These are phyloP conservation scores for Aureobasidium subglaciale DNA, from an alignment of 2,329 filamentous ascomycete species.

Conservation along the genomic window DNA sequence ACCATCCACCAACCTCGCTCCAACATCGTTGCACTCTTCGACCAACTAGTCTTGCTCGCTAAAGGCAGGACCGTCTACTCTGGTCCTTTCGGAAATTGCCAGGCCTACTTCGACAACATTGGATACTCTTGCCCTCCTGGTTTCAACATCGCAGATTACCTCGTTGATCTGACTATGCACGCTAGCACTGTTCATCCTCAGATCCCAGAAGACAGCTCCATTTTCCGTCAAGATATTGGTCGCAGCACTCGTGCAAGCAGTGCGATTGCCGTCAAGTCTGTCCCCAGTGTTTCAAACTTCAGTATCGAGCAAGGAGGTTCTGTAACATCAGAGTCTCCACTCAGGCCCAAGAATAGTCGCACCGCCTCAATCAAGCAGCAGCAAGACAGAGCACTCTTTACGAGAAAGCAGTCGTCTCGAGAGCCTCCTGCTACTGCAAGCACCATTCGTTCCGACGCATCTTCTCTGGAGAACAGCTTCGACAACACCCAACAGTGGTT, in stretches of 20 bases:
- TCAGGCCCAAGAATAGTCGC: conserved; percentile 62
- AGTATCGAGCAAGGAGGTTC: conserved; percentile 55
- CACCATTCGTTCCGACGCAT: conserved; percentile 50
- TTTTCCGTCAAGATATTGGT: conserved; percentile 51
- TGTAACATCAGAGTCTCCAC: conserved; percentile 47
- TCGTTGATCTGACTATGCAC: conserved; percentile 97
- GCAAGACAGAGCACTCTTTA: conserved; percentile 87
- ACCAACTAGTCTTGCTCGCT: conserved; percentile 84
- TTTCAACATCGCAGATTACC: conserved; percentile 97
- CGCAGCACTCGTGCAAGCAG: conserved; percentile 75
- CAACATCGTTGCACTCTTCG: conserved; percentile 96
- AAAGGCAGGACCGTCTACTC: conserved; percentile 89
- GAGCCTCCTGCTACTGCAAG: conserved; percentile 39
- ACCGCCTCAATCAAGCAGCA: conserved; percentile 74
- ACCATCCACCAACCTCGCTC: conserved; percentile 97
- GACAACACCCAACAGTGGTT: conserved; percentile 52
- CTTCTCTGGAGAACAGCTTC: conserved; percentile 41
- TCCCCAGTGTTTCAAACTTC: conserved; percentile 71
- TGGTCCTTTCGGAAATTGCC: conserved; percentile 79
- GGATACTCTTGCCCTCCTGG: conserved; percentile 91
- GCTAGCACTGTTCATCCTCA: conserved; percentile 56
- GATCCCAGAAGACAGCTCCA: conserved; percentile 46
- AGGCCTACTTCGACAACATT: conserved; percentile 84
- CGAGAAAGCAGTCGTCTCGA: conserved; percentile 59
- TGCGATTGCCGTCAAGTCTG: conserved; percentile 80